Evolutionary conservation across 2,329 filamentous ascomycete genomes (phyloP).

Genomic region (Clarireedia paspali): DNA sequence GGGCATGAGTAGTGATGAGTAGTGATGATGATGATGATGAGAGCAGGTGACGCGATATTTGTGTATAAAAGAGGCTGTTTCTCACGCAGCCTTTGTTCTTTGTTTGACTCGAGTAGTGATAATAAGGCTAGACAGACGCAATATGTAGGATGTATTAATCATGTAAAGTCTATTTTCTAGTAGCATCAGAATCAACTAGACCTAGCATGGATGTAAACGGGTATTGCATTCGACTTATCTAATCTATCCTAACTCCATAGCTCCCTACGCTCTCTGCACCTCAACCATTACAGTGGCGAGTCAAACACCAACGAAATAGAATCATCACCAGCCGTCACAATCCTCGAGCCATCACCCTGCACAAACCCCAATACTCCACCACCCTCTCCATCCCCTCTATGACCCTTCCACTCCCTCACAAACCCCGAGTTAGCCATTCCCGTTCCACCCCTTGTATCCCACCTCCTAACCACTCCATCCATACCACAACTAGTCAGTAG

Average conservation of each 20-base stretch:
- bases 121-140: no score
- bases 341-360: conserved; percentile 65
- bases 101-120: no score
- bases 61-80: no score
- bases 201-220: not conserved
- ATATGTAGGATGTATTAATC: no score
- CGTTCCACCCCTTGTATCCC: conserved; percentile 71
- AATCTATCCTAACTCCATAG: not conserved
- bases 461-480: conserved; percentile 83
- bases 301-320: conserved; percentile 62
- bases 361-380: conserved; percentile 89
- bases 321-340: conserved; percentile 91
- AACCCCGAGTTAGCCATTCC: conserved; percentile 61
- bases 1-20: no score
- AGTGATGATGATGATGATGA: no score
- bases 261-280: not conserved
- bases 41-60: no score
- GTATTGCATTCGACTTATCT: not conserved
- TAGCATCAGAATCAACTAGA: no score
- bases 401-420: conserved; percentile 83
- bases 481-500: conserved; percentile 82
- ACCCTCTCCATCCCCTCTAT: conserved; percentile 74
- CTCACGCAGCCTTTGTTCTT: no score
- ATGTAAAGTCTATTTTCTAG: no score
- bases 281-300: conserved; percentile 22